These are phyloP conservation scores for Nemania diffusa DNA, from an alignment of 2,329 filamentous ascomycete genomes.

Conservation along the genomic window DNA sequence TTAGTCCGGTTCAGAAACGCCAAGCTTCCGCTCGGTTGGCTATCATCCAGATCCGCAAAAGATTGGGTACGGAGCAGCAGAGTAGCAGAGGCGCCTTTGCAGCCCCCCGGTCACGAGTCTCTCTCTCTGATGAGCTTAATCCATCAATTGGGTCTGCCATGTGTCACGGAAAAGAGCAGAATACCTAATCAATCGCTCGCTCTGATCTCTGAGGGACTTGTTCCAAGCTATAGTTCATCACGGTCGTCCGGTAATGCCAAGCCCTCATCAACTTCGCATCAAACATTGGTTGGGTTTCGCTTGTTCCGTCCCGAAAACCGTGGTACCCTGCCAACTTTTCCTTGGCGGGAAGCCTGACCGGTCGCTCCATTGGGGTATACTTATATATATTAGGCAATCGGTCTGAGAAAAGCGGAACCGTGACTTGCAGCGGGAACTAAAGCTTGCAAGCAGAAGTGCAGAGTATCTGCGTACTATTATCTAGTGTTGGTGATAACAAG, in stretches of 20 bases:
- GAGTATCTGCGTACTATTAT: conserved; percentile 11
- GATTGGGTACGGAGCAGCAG: conserved; percentile 12
- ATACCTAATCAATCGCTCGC: conserved; percentile 16
- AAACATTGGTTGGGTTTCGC: conserved; percentile 26
- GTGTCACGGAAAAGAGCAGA: conserved; percentile 20
- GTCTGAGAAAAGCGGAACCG: conserved; percentile 43
- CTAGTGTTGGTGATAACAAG: background rate
- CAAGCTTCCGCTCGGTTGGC: conserved; percentile 28
- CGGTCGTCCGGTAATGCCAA: conserved; percentile 40
- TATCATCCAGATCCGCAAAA: conserved; percentile 18
- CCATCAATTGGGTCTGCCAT: conserved; percentile 4
- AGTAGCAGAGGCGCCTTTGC: conserved; percentile 13
- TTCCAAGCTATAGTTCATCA: conserved; percentile 35
- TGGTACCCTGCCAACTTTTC: conserved; percentile 35
- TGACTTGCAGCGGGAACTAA: conserved; percentile 43
- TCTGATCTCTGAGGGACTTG: conserved; percentile 21
- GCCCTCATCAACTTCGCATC: conserved; percentile 32
- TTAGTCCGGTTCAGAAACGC: conserved; percentile 21
- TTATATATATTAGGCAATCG: conserved; percentile 39
- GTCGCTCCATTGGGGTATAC: conserved; percentile 33
- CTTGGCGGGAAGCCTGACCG: conserved; percentile 41
- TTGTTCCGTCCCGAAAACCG: conserved; percentile 45
- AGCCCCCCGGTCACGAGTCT: conserved; percentile 3
- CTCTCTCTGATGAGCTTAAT: conserved; percentile 20
- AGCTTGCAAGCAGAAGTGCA: conserved; percentile 11